Evolutionary conservation across 495 filamentous ascomycete species (phyloP), one percentile per base, ranked within the genome.

Genomic region (Podospora pseudocomata): DNA sequence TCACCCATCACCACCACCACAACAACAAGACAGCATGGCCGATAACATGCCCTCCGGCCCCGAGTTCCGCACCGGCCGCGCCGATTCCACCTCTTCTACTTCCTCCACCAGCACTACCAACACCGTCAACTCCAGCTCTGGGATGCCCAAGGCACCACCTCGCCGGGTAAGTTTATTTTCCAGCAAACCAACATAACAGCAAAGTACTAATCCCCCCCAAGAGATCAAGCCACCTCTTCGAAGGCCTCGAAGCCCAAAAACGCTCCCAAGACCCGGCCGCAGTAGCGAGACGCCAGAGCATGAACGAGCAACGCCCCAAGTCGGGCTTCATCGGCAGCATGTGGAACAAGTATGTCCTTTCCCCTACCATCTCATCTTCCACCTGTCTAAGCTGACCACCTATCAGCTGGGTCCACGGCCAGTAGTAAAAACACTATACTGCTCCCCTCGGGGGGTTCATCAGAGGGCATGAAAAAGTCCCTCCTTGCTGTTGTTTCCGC

Each of bases 301-400:
- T 84, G 27, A 75, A 72, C 66, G 81, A 84, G 61, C 81, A 84
- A 76, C 80, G 77, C 63, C 79, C 79, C 15, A 54, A 67, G 26
- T 9, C 74, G 9, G 81, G 81, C 56, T 78, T 83, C 70, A 72
- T 84, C 62, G 81, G 79, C 15, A 70, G 75, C 71, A 81, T 83
- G 81, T 84, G 81, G 81, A 72, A 81, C 60, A 80, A 77, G 81
- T 84, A 64, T 34, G 77, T 69, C 39, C 49, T 26, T 56, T 53
- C 26, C 18, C 55, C 23, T 23, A 23, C 23, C 23, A 23, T 15
- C n/a, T 27, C 39, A 19, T 15, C n/a, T 5, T n/a, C 30, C 59
- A 49, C 23, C 1, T 23, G 23, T 23, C 23, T 23, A 23, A 23
- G 23, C 23, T 23, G 23, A 23, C 23, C 23, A 16, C 5, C 15